These are phyloP conservation scores for Curvularia lunata DNA, from an alignment of 2,329 filamentous ascomycete species.

Conservation along the genomic window DNA sequence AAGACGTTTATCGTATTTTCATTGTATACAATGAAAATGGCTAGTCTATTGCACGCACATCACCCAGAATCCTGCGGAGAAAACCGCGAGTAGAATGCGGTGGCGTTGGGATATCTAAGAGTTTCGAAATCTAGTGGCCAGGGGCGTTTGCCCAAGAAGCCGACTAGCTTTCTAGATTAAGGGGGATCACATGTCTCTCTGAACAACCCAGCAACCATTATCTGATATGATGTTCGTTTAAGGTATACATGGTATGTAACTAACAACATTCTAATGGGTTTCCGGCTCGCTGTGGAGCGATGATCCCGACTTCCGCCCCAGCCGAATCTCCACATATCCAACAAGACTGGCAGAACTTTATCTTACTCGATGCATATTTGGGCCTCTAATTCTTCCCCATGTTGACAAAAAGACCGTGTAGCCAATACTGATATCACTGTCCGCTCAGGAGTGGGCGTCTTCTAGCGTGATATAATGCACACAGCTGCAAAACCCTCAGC, in stretches of 20 bases:
- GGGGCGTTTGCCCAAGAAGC: background rate
- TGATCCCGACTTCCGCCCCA: background rate
- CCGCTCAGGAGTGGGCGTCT: background rate
- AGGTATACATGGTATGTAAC: background rate
- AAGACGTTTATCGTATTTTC: background rate
- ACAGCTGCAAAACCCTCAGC: background rate
- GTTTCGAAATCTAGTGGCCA: background rate
- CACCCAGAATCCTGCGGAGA: too few species aligned
- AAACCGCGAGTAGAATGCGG: background rate
- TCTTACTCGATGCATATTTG: background rate
- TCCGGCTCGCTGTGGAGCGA: background rate
- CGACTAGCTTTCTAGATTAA: background rate
- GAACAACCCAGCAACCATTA: background rate
- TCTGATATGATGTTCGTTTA: background rate
- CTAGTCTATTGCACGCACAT: background rate
- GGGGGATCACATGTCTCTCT: background rate
- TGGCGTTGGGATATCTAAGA: background rate
- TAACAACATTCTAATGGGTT: background rate
- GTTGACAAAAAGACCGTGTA: background rate
- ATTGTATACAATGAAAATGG: background rate
- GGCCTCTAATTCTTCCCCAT: background rate
- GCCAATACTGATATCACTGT: background rate
- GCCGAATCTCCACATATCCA: background rate
- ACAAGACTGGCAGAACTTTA: background rate
- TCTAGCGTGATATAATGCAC: background rate